A percentile compares a stretch with the other conserved stretches of the same genome.
Conservation (phyloP, 495 filamentous ascomycete genomes). For the Aspergillus baeticus region DNA sequence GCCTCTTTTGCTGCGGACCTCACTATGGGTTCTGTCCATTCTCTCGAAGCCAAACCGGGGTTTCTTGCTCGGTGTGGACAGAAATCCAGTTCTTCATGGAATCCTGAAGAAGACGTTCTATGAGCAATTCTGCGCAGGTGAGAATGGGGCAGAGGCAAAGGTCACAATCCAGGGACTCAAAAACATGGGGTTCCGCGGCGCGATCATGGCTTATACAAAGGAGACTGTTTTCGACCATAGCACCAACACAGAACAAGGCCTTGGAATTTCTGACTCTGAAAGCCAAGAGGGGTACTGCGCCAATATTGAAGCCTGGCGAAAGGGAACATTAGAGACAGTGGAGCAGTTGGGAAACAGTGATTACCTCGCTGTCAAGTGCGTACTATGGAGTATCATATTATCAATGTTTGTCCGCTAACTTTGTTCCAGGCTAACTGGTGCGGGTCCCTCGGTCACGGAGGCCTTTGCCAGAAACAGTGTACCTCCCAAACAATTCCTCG, state of each 20-base stretch:
- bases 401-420: background rate
- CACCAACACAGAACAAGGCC: slow-evolving; percentile 27
- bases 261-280: slow-evolving; percentile 17
- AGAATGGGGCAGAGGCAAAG: slow-evolving; percentile 33
- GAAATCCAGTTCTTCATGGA: slow-evolving; percentile 38
- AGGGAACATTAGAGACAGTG: slow-evolving; percentile 71
- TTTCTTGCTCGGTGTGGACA: slow-evolving; percentile 38
- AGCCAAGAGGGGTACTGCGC: slow-evolving; percentile 26
- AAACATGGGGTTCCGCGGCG: slow-evolving; percentile 41
- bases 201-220: slow-evolving; percentile 47
- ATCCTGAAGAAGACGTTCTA: slow-evolving; percentile 47
- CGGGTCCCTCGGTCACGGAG: slow-evolving; percentile 26
- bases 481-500: slow-evolving; percentile 35
- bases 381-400: background rate
- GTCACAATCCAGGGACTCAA: slow-evolving; percentile 36
- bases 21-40: slow-evolving; percentile 59
- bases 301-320: slow-evolving; percentile 67
- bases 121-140: slow-evolving; percentile 48
- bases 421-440: slow-evolving; percentile 30
- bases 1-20: slow-evolving; percentile 61
- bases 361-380: slow-evolving; percentile 78
- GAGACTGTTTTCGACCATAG: slow-evolving; percentile 43
- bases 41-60: slow-evolving; percentile 40
- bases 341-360: slow-evolving; percentile 64
- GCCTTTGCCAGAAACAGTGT: slow-evolving; percentile 27